Evolutionary conservation across 371 early-diverging fungal genomes (phyloP), one percentile per base, ranked within the genome.

Genomic region (Rhizopus stolonifer): DNA sequence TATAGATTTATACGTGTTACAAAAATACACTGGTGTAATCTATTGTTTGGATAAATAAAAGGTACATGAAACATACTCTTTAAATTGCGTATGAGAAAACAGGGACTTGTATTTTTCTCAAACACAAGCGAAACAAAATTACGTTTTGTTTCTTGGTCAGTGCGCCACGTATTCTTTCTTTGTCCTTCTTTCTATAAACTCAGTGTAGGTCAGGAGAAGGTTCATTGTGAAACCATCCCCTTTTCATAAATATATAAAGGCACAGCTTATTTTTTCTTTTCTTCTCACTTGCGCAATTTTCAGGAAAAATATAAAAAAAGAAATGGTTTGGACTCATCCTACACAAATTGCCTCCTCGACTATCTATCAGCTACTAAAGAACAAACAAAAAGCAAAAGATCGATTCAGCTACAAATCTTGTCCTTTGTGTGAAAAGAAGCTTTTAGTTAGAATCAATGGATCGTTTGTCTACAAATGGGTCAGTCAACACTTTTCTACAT

Each of bases 401-500:
- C 29, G 26, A 39, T 23, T 47, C 47, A 52, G 68, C n/a, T 76
- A 72, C 45, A 61, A 64, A 32, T 56, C 70, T 19, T 76, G 76
- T 50, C 76, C 76, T n/a, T 69, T 76, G 17, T 77, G 77, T 34
- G 61, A 69, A 29, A 60, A 77, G 33, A 56, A 67, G 23, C 49
- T 77, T 1, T 49, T 77, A 18, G 77, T 77, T 15, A 59, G 73
- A 47, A 77, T 77, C 47, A 67, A 77, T 51, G 77, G 73, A 3
- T 60, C 65, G 6, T 67, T 72, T 60, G 73, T 77, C 3, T 69
- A 72, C 49, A 77, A 73, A 31, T 77, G 73, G 73, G 68, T 77
- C 46, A 72, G 68, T 51, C 61, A 58, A 13, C 77, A 77, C 45
- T 77, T 77, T 25, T 58, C 76, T 23, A 70, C 64, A 7, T 66